phyloP scores from a whole-genome alignment of 2,329 filamentous ascomycete genomes.

The Fusarium liriodendri region DNA sequence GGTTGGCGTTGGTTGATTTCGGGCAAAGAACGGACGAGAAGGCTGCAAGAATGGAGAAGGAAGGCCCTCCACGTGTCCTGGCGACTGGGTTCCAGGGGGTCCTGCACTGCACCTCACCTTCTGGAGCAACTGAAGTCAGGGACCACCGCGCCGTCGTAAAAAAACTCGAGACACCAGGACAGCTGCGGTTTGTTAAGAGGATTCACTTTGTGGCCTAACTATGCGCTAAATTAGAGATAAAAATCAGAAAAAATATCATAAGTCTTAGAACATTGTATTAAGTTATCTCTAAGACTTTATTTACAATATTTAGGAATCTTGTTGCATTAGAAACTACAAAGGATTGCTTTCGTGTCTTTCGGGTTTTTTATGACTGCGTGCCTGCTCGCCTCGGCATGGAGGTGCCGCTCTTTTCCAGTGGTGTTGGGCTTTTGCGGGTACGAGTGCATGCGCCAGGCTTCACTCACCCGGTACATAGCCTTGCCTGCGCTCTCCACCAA shows the following conservation, averaged over 20 bases:
- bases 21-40: slow-evolving; percentile 16
- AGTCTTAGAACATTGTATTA: too few relatives aligned
- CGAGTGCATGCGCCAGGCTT: slow-evolving; percentile 8
- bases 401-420: slow-evolving; percentile 24
- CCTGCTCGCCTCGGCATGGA: slow-evolving; percentile 25
- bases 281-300: too few relatives aligned
- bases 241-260: too few relatives aligned
- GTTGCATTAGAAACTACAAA: too few relatives aligned
- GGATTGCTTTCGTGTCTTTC: too few relatives aligned
- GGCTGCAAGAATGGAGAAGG: not conserved
- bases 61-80: slow-evolving; percentile 29
- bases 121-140: slow-evolving; percentile 5
- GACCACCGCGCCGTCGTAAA: not conserved
- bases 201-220: too few relatives aligned
- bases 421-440: slow-evolving; percentile 12
- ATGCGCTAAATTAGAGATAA: too few relatives aligned
- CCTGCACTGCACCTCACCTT: slow-evolving; percentile 15
- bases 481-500: slow-evolving; percentile 6
- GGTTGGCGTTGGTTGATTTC: slow-evolving; percentile 14
- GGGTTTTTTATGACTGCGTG: too few relatives aligned
- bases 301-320: too few relatives aligned
- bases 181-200: too few relatives aligned
- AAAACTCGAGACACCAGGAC: too few relatives aligned
- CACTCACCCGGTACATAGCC: slow-evolving; percentile 24
- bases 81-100: slow-evolving; percentile 19